Percentiles rank a stretch among this genome's conserved stretches.
Conservation (phyloP, 495 filamentous ascomycete genomes). For the Hyaloscypha hepaticicola region DNA sequence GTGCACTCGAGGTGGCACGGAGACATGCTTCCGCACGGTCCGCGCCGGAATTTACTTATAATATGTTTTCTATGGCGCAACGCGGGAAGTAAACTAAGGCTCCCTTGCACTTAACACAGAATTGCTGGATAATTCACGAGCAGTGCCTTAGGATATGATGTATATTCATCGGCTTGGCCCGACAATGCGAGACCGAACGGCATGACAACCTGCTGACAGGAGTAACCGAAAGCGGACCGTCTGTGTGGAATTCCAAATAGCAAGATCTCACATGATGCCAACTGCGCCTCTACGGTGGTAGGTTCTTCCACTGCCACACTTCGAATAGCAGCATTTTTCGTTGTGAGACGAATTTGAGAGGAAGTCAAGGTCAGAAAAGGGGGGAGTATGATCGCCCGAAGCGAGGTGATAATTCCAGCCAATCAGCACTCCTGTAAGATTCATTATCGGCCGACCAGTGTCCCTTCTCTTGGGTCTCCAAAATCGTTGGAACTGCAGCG, state of each 20-base stretch:
- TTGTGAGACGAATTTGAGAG: neutral
- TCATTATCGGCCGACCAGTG: too few species aligned
- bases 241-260: neutral
- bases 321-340: neutral
- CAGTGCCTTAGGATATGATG: neutral
- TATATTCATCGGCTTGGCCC: neutral
- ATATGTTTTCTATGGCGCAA: neutral
- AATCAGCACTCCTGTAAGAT: neutral
- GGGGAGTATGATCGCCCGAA: neutral
- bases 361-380: neutral
- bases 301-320: neutral
- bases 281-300: neutral
- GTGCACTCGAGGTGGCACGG: too few species aligned
- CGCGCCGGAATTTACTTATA: neutral
- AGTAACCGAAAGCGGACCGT: neutral
- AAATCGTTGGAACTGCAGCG: too few species aligned
- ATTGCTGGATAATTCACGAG: neutral
- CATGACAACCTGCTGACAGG: neutral
- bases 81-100: neutral
- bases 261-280: neutral
- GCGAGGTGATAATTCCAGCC: neutral
- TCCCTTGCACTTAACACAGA: neutral
- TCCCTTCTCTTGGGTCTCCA: too few species aligned
- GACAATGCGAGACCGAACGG: neutral
- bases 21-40: neutral